phyloP scores from a whole-genome alignment of 345 rosid species.

The Rhizophora apiculata region DNA sequence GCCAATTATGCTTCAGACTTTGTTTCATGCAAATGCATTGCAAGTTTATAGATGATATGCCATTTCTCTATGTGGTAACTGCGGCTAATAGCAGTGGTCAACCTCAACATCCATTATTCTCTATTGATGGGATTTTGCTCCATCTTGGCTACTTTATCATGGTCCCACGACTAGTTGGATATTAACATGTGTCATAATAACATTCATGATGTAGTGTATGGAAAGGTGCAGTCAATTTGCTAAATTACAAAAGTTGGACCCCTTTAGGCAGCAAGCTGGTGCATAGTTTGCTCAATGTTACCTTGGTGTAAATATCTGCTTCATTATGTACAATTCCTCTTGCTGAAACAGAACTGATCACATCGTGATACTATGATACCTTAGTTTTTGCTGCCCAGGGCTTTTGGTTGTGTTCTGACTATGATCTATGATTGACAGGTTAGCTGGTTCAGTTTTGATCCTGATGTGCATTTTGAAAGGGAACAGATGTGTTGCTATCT shows the following conservation, averaged over 20 bases:
- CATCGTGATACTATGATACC: background rate
- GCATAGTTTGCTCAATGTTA: too few relatives aligned
- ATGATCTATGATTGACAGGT: constrained; percentile 47
- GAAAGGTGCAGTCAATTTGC: too few relatives aligned
- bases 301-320: background rate
- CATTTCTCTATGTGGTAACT: background rate
- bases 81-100: too few relatives aligned
- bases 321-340: background rate
- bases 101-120: too few relatives aligned
- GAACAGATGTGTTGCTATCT: constrained; percentile 96
- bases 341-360: background rate
- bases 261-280: too few relatives aligned
- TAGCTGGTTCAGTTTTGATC: constrained; percentile 96
- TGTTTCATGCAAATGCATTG: constrained; percentile 1
- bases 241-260: too few relatives aligned
- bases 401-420: constrained; percentile 22
- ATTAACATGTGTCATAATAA: too few relatives aligned
- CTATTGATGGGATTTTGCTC: too few relatives aligned
- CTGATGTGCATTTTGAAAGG: constrained; percentile 76
- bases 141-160: too few relatives aligned
- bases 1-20: constrained; percentile 10
- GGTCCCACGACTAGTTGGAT: too few relatives aligned
- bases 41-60: background rate
- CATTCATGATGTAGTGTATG: too few relatives aligned
- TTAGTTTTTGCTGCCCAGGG: background rate